These are phyloP conservation scores for Cucumis hystrix DNA, from an alignment of 306 rosid genomes.

Conservation along the genomic window DNA sequence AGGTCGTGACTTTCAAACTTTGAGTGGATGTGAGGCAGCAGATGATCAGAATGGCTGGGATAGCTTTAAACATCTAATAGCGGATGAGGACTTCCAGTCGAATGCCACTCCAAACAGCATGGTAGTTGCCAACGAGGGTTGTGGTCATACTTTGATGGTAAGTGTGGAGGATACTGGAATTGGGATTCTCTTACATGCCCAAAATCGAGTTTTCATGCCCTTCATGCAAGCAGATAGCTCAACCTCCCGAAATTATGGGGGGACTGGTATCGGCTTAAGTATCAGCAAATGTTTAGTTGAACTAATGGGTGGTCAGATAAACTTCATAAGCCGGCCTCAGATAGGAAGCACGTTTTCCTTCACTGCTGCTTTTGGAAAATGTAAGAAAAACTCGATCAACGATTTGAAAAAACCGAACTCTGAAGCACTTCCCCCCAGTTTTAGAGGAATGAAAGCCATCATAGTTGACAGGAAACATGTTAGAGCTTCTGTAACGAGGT, in stretches of 20 bases:
- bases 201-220: constrained; percentile 77
- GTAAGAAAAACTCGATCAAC: constrained; percentile 32
- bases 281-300: constrained; percentile 94
- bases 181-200: constrained; percentile 84
- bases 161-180: constrained; percentile 94
- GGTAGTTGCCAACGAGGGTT: constrained; percentile 21
- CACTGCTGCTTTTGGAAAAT: constrained; percentile 52
- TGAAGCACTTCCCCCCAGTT: constrained; percentile 72
- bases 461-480: constrained; percentile 85
- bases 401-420: constrained; percentile 47
- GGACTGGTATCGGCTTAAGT: constrained; percentile 98
- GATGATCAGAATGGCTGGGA: constrained; percentile 86
- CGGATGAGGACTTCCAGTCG: constrained; percentile 42
- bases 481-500: constrained; percentile 86
- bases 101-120: constrained; percentile 32
- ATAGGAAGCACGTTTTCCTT: constrained; percentile 92
- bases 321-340: constrained; percentile 58
- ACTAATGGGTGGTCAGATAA: constrained; percentile 87
- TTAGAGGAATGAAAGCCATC: constrained; percentile 69
- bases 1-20: constrained; percentile 46
- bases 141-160: constrained; percentile 59
- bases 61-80: constrained; percentile 47
- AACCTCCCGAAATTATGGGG: constrained; percentile 88
- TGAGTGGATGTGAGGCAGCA: constrained; percentile 88
- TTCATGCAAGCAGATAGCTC: constrained; percentile 99